These are phyloP conservation scores for Komagataella pastoris DNA, from an alignment of 805 yeast genomes.

Conservation along the genomic window DNA sequence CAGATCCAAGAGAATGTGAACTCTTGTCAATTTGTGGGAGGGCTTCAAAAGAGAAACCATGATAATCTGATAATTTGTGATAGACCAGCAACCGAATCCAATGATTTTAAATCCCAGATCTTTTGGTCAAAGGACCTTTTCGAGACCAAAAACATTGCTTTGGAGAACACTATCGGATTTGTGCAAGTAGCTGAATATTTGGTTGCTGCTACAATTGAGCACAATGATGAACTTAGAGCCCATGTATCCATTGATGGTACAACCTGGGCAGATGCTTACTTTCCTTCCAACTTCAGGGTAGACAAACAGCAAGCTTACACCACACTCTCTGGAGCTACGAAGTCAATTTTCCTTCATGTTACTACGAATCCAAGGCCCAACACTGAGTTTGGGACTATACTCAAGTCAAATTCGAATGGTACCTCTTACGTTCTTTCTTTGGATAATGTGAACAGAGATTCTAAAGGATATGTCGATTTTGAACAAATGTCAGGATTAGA, in stretches of 20 bases:
- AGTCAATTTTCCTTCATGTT: conserved; percentile 66
- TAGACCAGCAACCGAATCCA: conserved; percentile 24
- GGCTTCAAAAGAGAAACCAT: conserved; percentile 26
- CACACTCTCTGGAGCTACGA: conserved; percentile 52
- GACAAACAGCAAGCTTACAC: conserved; percentile 60
- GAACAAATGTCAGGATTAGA: conserved; percentile 76
- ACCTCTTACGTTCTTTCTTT: conserved; percentile 63
- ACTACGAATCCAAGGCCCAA: conserved; percentile 42
- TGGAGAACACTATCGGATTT: conserved; percentile 52
- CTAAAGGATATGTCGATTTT: conserved; percentile 69
- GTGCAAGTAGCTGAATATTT: conserved; percentile 57
- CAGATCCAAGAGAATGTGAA: conserved; percentile 37
- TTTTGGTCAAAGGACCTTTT: conserved; percentile 40
- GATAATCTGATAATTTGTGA: conserved; percentile 52
- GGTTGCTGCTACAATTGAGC: conserved; percentile 50
- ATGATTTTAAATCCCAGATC: conserved; percentile 17
- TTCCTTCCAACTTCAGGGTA: conserved; percentile 53
- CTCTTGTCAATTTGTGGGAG: conserved; percentile 54
- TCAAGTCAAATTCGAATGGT: conserved; percentile 83
- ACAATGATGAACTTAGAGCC: conserved; percentile 41
- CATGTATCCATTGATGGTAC: conserved; percentile 64
- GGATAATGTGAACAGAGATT: conserved; percentile 59
- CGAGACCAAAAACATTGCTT: conserved; percentile 21
- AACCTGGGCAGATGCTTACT: conserved; percentile 58
- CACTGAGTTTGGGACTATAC: conserved; percentile 58